A percentile compares a stretch with the other conserved stretches of the same genome.
Evolutionary conservation across 1,284 basidiomycete species (phyloP).

Genomic region (Kalmanozyma brasiliensis): DNA sequence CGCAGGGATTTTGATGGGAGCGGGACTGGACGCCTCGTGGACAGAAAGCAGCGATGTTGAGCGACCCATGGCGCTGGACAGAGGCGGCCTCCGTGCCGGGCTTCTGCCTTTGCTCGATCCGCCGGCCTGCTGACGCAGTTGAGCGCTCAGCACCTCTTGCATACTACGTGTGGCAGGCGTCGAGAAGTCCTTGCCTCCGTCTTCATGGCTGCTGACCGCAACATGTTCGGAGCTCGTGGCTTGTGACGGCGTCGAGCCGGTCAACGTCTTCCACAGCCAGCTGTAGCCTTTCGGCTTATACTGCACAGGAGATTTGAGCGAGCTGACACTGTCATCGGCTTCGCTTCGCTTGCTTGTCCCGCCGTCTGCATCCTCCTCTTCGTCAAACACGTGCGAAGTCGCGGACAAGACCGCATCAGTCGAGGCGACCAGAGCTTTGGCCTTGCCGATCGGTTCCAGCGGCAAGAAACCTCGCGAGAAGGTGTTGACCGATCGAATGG

Average conservation of each 20-base stretch:
- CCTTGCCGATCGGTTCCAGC: conserved; percentile 58
- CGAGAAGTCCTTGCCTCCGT: conserved; percentile 14
- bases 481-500: conserved; percentile 53
- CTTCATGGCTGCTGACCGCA: conserved; percentile 6
- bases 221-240: conserved; percentile 5
- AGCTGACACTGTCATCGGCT: conserved; percentile 27
- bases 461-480: conserved; percentile 47
- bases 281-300: conserved; percentile 31
- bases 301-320: conserved; percentile 14
- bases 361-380: conserved; percentile 9
- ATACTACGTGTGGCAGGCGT: conserved; percentile 55
- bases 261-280: conserved; percentile 58
- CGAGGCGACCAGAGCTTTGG: conserved; percentile 53
- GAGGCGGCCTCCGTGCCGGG: conserved; percentile 16
- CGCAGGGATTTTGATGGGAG: conserved; percentile 57
- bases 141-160: conserved; percentile 50
- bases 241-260: conserved; percentile 23
- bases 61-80: conserved; percentile 27
- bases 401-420: conserved; percentile 46
- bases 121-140: conserved; percentile 41
- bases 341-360: conserved; percentile 6
- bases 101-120: conserved; percentile 24
- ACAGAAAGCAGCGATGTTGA: conserved; percentile 44
- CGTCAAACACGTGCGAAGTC: conserved; percentile 35
- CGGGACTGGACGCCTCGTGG: conserved; percentile 39